Evolutionary conservation across 345 rosid genomes (phyloP), one percentile per base, ranked within the genome.

Genomic region (Clarkia xantiana): DNA sequence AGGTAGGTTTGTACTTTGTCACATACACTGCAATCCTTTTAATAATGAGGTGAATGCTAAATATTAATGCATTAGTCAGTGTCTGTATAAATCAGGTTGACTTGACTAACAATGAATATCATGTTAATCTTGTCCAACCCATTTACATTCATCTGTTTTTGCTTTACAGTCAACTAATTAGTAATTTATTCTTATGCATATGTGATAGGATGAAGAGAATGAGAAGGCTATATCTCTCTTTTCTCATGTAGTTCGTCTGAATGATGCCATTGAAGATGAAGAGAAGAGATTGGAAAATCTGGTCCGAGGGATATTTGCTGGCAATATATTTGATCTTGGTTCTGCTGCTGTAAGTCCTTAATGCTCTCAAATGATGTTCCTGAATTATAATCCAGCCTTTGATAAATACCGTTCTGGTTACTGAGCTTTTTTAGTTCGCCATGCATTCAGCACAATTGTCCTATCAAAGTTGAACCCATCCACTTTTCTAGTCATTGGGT

Each of bases 241-340:
- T 61, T 65, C 49, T 15, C 74, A 87, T 29, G 97, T 87, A 49
- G 77, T 87, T 22, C 70, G 52, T 67, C 74, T 87, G 17, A 80
- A 69, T 66, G 94, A 84, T 71, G 76, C 68, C 34, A 80, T 84
- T 57, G 84, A 80, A 29, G 97, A 82, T 47, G 88, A 58, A 44
- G 67, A 67, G 49, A 67, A 79, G 51, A 81, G 79, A 43, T 48
- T 87, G 43, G 97, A 87, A 65, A 82, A 62, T 71, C 70, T 93
- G 22, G 74, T 79, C 46, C 77, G 74, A 68, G 99, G 99, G 54
- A 75, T 93, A 14, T 93, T 93, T 66, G 97, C 97, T 20, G 97
- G 97, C 71, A 93, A 93, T 53, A 87, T 93, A 62, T 84, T 93
- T 60, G 99, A 93, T 66, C 83, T 93, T 29, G 97, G 97, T 60